Conservation (phyloP, 208 protist genomes). For the Leishmania tarentolae region DNA sequence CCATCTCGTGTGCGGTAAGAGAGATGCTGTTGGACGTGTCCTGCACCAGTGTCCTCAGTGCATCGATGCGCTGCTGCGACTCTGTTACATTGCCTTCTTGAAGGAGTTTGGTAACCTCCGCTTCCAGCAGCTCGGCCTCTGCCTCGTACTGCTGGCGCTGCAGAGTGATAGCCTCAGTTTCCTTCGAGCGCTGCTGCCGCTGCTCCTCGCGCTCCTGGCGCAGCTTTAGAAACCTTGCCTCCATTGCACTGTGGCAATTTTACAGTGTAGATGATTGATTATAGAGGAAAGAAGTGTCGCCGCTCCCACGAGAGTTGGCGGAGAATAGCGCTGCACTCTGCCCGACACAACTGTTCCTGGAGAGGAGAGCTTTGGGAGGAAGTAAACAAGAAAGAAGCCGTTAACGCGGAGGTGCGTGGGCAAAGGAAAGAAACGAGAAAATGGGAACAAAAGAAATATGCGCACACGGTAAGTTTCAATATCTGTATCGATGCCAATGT, state of each 20-base stretch:
- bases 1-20: slow-evolving; percentile 83
- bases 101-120: slow-evolving; percentile 33
- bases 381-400: background rate
- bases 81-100: slow-evolving; percentile 24
- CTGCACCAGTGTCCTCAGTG: slow-evolving; percentile 55
- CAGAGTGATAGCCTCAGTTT: slow-evolving; percentile 30
- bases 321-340: background rate
- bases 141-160: slow-evolving; percentile 70
- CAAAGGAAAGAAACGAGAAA: background rate
- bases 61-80: slow-evolving; percentile 51
- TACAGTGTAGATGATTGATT: background rate
- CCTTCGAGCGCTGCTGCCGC: slow-evolving; percentile 41
- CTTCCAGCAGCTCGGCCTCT: slow-evolving; percentile 46
- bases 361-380: background rate
- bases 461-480: background rate
- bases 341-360: background rate
- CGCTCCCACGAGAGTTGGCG: background rate
- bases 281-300: background rate
- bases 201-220: slow-evolving; percentile 72
- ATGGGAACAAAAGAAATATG: background rate
- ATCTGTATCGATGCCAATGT: background rate
- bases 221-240: slow-evolving; percentile 73
- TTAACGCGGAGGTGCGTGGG: background rate
- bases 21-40: slow-evolving; percentile 54
- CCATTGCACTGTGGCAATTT: slow-evolving; percentile 24